These are phyloP conservation scores for Pyrenochaeta sp. DNA, from an alignment of 2,329 filamentous ascomycete genomes.

Conservation along the genomic window DNA sequence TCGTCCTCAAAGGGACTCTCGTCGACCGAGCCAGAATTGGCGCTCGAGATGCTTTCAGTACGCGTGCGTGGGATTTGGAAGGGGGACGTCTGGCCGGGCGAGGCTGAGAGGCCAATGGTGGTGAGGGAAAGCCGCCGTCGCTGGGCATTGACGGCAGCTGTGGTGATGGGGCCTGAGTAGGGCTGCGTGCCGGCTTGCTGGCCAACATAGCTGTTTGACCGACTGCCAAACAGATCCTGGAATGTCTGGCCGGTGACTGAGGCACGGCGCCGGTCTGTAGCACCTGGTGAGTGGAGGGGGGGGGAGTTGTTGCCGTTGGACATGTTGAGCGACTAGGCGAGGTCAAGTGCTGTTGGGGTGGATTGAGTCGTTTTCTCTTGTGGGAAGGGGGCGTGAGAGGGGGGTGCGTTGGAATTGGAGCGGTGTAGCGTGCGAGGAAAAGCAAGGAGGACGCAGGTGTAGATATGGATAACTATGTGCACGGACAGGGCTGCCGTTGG, in stretches of 20 bases:
- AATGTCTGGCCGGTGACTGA: conserved; percentile 60
- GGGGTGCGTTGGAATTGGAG: conserved; percentile 3
- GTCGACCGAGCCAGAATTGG: conserved; percentile 58
- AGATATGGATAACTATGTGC: conserved; percentile 31
- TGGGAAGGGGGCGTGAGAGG: neutral
- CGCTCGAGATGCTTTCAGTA: conserved; percentile 58
- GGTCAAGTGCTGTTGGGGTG: neutral
- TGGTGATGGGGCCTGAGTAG: conserved; percentile 57
- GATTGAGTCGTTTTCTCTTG: conserved; percentile 3
- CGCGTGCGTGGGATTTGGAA: conserved; percentile 51
- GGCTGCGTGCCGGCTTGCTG: conserved; percentile 38
- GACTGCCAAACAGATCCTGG: conserved; percentile 56
- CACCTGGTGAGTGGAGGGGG: conserved; percentile 47
- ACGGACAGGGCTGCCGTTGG: conserved; percentile 28
- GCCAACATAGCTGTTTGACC: conserved; percentile 45
- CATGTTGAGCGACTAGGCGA: conserved; percentile 24
- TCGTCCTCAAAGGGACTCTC: conserved; percentile 66
- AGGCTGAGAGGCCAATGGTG: conserved; percentile 57
- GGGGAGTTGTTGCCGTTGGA: conserved; percentile 52
- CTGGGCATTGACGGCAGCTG: conserved; percentile 59
- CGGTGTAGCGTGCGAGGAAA: conserved; percentile 15
- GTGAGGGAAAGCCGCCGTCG: conserved; percentile 60
- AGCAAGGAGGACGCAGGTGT: conserved; percentile 22
- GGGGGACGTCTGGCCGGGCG: conserved; percentile 54
- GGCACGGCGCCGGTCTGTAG: conserved; percentile 53